Evolutionary conservation across 768 basidiomycete species (phyloP).

Genomic region (Obba rivulosa): DNA sequence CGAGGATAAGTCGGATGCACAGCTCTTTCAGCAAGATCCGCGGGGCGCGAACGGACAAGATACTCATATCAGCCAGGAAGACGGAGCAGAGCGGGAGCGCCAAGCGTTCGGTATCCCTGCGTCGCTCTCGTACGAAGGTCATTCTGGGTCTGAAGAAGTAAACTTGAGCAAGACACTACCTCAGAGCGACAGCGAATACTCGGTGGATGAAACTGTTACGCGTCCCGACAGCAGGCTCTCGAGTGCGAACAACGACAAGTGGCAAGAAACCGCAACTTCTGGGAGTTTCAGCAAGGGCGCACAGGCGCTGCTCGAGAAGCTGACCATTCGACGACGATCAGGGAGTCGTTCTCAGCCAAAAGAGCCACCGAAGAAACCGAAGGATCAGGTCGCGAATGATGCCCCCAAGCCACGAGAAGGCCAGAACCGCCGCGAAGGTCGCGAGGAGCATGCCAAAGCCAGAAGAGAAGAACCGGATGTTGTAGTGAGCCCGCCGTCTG

Average conservation of each 20-base stretch:
- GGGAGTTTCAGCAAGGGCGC: constrained; percentile 41
- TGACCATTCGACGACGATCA: constrained; percentile 27
- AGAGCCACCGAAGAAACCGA: too few relatives aligned
- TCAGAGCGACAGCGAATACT: constrained; percentile 7
- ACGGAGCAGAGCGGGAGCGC: constrained; percentile 17
- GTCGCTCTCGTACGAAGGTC: constrained; percentile 21
- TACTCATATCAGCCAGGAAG: not conserved
- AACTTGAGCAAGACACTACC: constrained; percentile 4
- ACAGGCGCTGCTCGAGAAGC: constrained; percentile 39
- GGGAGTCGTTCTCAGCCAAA: not conserved
- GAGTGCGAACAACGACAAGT: constrained; percentile 33
- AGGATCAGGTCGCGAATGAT: too few relatives aligned
- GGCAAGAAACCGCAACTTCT: constrained; percentile 20
- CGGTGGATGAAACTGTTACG: constrained; percentile 1
- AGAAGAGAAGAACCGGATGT: not conserved
- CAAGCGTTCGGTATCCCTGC: constrained; percentile 24
- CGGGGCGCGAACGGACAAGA: too few relatives aligned
- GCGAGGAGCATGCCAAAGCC: not conserved
- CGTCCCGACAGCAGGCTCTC: constrained; percentile 41
- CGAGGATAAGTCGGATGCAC: not conserved
- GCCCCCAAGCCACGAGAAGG: not conserved
- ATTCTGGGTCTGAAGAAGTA: not conserved
- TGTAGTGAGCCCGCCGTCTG: constrained; percentile 9
- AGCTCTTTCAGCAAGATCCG: too few relatives aligned
- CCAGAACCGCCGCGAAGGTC: not conserved